Conservation (phyloP, 352 stramenopile genomes). For the Phytophthora fragariae region DNA sequence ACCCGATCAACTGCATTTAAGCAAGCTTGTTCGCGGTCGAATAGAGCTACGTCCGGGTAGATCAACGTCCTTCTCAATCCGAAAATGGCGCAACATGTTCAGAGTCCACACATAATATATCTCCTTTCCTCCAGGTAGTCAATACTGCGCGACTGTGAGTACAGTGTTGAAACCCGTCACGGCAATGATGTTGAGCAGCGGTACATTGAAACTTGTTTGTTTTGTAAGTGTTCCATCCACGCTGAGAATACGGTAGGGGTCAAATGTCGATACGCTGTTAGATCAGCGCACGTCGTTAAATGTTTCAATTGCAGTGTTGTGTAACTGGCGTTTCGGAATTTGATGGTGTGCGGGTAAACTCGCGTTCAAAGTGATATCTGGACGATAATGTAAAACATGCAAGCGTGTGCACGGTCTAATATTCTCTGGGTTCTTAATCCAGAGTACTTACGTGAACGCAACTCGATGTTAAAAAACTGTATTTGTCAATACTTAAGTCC, state of each 20-base stretch:
- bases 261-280: background rate
- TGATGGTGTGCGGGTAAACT: background rate
- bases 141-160: background rate
- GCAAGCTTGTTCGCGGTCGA: background rate
- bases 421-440: background rate
- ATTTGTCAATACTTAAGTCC: no score
- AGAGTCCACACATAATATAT: slow-evolving; percentile 28
- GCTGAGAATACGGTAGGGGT: slow-evolving; percentile 10
- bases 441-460: no score
- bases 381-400: background rate
- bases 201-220: slow-evolving; percentile 21
- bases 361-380: background rate
- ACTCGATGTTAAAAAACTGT: no score
- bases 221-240: slow-evolving; percentile 26
- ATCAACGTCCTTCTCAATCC: slow-evolving; percentile 12
- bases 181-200: slow-evolving; percentile 17
- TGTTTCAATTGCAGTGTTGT: background rate
- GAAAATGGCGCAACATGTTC: slow-evolving; percentile 16
- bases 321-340: background rate
- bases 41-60: slow-evolving; percentile 4
- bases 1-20: no score
- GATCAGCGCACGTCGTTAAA: background rate
- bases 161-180: slow-evolving; percentile 22
- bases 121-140: slow-evolving; percentile 11
- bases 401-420: no score